phyloP scores from a whole-genome alignment of 2,329 filamentous ascomycete genomes.

The Colletotrichum musae region DNA sequence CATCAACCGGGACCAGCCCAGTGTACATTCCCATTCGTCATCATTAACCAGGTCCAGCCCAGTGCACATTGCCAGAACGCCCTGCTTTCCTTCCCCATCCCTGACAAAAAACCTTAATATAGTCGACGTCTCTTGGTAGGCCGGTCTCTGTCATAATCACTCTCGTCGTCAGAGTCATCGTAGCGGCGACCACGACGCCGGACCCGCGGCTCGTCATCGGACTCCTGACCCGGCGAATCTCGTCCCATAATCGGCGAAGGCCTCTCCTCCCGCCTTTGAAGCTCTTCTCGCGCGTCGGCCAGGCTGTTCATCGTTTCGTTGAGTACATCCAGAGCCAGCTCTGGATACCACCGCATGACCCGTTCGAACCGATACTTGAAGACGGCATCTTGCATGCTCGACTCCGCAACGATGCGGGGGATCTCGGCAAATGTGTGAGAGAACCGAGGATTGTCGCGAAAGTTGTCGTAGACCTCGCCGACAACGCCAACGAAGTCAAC shows the following conservation, averaged over 20 bases:
- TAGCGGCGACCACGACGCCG: background rate
- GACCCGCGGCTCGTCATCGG: background rate
- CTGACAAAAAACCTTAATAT: background rate
- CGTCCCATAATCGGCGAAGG: background rate
- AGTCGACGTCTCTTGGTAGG: background rate
- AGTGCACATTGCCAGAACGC: background rate
- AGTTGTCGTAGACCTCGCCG: constrained; percentile 13
- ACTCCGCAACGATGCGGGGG: background rate
- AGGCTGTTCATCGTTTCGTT: constrained; percentile 16
- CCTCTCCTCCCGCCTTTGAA: background rate
- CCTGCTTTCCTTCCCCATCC: background rate
- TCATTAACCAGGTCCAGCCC: background rate
- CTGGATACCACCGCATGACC: background rate
- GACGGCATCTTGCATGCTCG: background rate
- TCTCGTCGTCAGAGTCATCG: background rate
- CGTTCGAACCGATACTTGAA: background rate
- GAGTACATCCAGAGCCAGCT: constrained; percentile 4
- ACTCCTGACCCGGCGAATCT: background rate
- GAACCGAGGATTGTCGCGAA: background rate
- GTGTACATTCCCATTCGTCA: background rate
- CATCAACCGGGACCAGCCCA: too few species aligned
- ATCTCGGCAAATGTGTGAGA: background rate
- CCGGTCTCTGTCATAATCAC: background rate
- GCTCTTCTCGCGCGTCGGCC: background rate
- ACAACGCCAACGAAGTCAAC: constrained; percentile 24